Evolutionary conservation across 768 basidiomycete genomes (phyloP).

Genomic region (Wakefieldia striispora): DNA sequence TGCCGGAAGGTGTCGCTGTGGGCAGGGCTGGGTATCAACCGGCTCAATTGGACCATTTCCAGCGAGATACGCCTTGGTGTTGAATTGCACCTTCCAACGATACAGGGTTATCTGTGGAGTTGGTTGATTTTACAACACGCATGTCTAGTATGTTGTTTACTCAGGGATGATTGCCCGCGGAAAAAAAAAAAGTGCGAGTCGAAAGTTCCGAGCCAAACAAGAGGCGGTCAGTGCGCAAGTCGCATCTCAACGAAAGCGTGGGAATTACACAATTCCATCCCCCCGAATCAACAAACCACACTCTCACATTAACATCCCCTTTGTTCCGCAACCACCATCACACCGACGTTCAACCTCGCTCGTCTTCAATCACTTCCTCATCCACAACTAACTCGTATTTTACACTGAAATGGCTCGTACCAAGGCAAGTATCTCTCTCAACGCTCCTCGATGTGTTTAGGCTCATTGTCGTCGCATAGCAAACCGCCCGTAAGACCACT

Average conservation of each 20-base stretch:
- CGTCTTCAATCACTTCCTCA: slow-evolving; percentile 8
- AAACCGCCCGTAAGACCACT: slow-evolving; percentile 99
- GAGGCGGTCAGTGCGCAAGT: slow-evolving; percentile 32
- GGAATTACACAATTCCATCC: slow-evolving; percentile 23
- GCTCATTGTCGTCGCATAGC: slow-evolving; percentile 44
- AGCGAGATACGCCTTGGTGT: too few species aligned
- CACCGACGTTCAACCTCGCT: slow-evolving; percentile 4
- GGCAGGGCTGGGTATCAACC: too few species aligned
- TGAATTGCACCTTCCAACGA: too few species aligned
- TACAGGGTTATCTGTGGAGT: too few species aligned
- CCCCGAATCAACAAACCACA: slow-evolving; percentile 23
- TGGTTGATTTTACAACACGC: too few species aligned
- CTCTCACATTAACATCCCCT: slow-evolving; percentile 12
- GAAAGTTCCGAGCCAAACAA: slow-evolving; percentile 18
- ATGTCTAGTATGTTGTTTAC: neutral
- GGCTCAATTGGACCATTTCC: too few species aligned
- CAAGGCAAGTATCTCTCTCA: slow-evolving; percentile 50
- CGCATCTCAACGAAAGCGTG: slow-evolving; percentile 25
- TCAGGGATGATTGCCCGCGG: neutral
- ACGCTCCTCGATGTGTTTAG: neutral
- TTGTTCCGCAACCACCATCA: slow-evolving; percentile 32
- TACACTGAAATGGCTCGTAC: slow-evolving; percentile 73
- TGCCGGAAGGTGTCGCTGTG: too few species aligned
- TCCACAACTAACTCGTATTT: slow-evolving; percentile 1
- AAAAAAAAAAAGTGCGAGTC: neutral